Percentiles rank a stretch among this genome's conserved stretches.
phyloP scores from a whole-genome alignment of 768 basidiomycete genomes.

The Amanita phalloides region DNA sequence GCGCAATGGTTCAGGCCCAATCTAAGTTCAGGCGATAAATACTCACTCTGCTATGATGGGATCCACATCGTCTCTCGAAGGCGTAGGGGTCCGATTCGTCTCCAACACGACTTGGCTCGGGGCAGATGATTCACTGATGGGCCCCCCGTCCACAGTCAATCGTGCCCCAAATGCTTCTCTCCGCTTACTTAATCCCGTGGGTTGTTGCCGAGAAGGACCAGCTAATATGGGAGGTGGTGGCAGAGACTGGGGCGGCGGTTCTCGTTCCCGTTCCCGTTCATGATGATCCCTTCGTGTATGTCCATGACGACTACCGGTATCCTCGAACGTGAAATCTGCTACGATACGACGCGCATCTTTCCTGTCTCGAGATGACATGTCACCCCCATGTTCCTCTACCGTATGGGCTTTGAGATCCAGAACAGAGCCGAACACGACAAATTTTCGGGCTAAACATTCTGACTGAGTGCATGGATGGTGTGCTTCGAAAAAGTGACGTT shows the following conservation, averaged over 20 bases:
- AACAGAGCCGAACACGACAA: constrained; percentile 84
- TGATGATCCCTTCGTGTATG: constrained; percentile 33
- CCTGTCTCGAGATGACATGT: constrained; percentile 61
- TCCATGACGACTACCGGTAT: constrained; percentile 25
- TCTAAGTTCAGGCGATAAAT: not conserved
- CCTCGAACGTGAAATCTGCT: constrained; percentile 59
- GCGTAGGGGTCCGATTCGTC: constrained; percentile 27
- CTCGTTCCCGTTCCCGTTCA: constrained; percentile 33
- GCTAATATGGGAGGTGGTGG: constrained; percentile 9
- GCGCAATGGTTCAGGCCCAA: constrained; percentile 1
- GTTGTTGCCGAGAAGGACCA: constrained; percentile 10
- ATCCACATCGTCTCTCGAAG: constrained; percentile 36
- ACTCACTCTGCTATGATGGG: constrained; percentile 45
- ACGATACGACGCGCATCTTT: constrained; percentile 60
- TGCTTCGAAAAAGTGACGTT: constrained; percentile 60
- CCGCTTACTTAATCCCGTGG: constrained; percentile 29
- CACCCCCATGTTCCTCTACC: constrained; percentile 71
- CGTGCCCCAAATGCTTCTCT: constrained; percentile 53
- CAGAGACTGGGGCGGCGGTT: constrained; percentile 28
- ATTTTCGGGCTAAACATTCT: constrained; percentile 75
- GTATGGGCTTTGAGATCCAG: constrained; percentile 90
- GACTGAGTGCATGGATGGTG: constrained; percentile 75
- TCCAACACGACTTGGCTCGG: constrained; percentile 12
- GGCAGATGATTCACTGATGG: not conserved
- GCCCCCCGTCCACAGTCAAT: constrained; percentile 34